Evolutionary conservation across 176 grass and related monocot species (phyloP).

Genomic region (Tillandsia leiboldiana): DNA sequence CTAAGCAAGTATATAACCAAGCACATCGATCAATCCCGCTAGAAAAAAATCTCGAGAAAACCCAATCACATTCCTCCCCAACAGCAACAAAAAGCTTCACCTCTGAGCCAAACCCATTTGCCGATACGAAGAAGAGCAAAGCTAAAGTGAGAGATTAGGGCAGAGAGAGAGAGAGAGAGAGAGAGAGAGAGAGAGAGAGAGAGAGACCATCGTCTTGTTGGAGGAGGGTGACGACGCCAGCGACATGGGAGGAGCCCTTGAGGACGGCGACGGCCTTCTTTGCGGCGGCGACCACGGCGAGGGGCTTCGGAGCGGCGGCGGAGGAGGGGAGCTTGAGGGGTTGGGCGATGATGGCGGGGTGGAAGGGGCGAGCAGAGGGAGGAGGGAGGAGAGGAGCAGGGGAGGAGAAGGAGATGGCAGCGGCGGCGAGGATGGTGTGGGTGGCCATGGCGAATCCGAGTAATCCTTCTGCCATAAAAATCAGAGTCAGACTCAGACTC

Average conservation of each 20-base stretch:
- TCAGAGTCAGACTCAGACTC: too few relatives aligned
- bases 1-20: too few relatives aligned
- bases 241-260: conserved; percentile 66
- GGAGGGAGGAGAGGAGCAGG: conserved; percentile 14
- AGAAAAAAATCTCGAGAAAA: too few relatives aligned
- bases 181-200: not conserved
- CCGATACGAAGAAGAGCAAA: too few relatives aligned
- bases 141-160: not conserved
- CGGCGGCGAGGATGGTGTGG: not conserved
- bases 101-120: too few relatives aligned
- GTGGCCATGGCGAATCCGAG: not conserved
- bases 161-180: not conserved
- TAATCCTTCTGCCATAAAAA: too few relatives aligned
- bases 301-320: conserved; percentile 13
- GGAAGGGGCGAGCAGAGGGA: conserved; percentile 74
- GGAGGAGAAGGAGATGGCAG: conserved; percentile 51
- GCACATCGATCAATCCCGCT: too few relatives aligned
- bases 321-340: conserved; percentile 20
- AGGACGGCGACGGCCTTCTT: conserved; percentile 86
- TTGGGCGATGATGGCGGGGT: conserved; percentile 11
- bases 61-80: too few relatives aligned
- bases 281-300: conserved; percentile 42
- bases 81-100: too few relatives aligned
- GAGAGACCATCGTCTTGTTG: conserved; percentile 55
- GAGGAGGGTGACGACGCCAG: conserved; percentile 69